Conservation (phyloP, 495 filamentous ascomycete genomes). For the Penicillium argentinense region DNA sequence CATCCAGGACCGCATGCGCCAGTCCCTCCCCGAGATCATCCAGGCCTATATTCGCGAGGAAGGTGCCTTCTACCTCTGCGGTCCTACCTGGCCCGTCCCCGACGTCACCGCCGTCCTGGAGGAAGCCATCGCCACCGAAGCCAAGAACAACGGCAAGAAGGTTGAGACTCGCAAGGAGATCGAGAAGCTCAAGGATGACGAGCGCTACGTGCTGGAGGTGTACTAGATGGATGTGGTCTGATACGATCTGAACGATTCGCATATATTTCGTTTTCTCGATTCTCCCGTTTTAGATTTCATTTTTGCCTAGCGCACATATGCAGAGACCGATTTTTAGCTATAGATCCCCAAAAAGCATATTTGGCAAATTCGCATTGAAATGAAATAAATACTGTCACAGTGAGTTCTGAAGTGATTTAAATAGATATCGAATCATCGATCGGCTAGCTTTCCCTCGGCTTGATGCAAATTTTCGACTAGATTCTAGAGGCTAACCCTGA, state of each 20-base stretch:
- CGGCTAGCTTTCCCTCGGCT: too few species aligned
- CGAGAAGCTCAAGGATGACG: conserved; percentile 90
- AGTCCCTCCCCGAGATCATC: conserved; percentile 81
- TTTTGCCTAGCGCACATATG: conserved; percentile 19
- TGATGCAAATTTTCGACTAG: too few species aligned
- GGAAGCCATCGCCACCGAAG: conserved; percentile 84
- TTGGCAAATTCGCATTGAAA: not conserved
- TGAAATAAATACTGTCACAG: too few species aligned
- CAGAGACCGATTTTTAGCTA: conserved; percentile 3
- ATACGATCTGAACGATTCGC: conserved; percentile 21
- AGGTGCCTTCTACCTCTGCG: conserved; percentile 94
- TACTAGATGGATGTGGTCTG: conserved; percentile 56
- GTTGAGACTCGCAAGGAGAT: conserved; percentile 90
- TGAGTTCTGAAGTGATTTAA: too few species aligned
- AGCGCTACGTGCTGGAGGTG: conserved; percentile 93
- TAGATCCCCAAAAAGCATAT: conserved; percentile 27
- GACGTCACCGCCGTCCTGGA: conserved; percentile 92
- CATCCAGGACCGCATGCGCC: conserved; percentile 96
- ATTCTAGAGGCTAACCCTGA: too few species aligned
- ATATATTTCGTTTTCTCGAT: conserved; percentile 26
- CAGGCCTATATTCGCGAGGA: conserved; percentile 86
- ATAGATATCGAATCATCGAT: too few species aligned
- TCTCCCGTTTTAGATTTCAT: conserved; percentile 22
- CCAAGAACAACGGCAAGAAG: conserved; percentile 69
- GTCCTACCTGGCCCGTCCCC: conserved; percentile 98